Base-by-base conservation (phyloP, 345 rosid species). In the Aethionema arabicum region DNA sequence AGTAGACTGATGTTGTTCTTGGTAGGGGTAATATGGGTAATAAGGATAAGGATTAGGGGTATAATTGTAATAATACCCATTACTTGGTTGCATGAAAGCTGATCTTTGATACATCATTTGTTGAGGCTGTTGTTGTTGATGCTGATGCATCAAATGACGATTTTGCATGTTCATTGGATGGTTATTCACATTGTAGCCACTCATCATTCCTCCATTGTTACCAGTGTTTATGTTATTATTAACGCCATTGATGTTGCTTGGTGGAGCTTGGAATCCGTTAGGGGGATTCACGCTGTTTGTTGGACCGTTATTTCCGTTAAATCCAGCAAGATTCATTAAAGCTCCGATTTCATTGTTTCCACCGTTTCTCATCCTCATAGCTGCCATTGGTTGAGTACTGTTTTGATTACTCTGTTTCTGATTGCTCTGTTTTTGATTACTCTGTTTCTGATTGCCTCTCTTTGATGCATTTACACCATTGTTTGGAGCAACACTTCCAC, bases 71-170 rank as follows among this genome's bases (percentile, higher is more conserved):
- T 69, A 81, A 67, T 85, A 87, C 47, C 87, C 91, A 38, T 87
- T 85, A 76, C 45, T 83, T 0, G 85, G 67, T 48, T 84, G 91
- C 51, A 72, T 69, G 41, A 69, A 59, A 6, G 82, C 75, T 5
- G 91, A 72, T 59, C 88, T 76, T 60, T 85, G 83, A 43, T 85
- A 85, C 83, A 81, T 80, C 84, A 87, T 79, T 61, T 82, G 95
- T 0, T 84, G 85, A 55, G 68, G 81, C 42, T 74, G 93, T 31
- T 55, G 82, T n/a, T 40, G 44, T 40, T 13, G 49, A 27, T 56
- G 74, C 31, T 69, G 63, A 70, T 63, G 68, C 61, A 69, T 52
- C 61, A 67, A 57, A 49, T 64, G 84, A 73, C 76, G 72, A 56
- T 35, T 80, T 49, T 72, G 86, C 87, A 77, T 72, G 70, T 65